phyloP scores from a whole-genome alignment of 2,329 filamentous ascomycete genomes.

The Nemania bipapillata region DNA sequence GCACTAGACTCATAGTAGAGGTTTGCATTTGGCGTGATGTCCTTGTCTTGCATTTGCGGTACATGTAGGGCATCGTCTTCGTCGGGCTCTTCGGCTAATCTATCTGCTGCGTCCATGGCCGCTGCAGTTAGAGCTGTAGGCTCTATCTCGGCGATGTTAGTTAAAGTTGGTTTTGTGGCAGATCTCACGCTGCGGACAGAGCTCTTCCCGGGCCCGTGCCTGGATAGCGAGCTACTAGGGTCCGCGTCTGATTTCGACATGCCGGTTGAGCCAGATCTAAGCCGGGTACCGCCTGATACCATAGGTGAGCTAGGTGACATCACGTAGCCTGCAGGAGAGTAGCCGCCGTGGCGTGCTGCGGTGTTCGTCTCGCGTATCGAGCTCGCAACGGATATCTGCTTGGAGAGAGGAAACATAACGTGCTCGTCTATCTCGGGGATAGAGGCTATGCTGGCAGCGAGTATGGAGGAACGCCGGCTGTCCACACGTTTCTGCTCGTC shows the following conservation, averaged over 20 bases:
- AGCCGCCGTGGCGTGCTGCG: conserved; percentile 73
- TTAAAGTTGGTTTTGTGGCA: conserved; percentile 61
- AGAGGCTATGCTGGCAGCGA: conserved; percentile 60
- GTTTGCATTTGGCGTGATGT: conserved; percentile 47
- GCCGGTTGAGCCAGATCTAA: conserved; percentile 65
- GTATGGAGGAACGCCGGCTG: conserved; percentile 71
- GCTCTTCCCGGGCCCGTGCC: conserved; percentile 66
- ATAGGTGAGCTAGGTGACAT: conserved; percentile 74
- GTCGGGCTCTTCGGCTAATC: conserved; percentile 50
- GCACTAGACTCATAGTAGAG: conserved; percentile 41
- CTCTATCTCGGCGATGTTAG: conserved; percentile 68
- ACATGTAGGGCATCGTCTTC: conserved; percentile 52
- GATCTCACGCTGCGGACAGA: conserved; percentile 64
- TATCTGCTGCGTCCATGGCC: conserved; percentile 67
- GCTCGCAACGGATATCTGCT: conserved; percentile 61
- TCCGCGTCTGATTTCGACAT: conserved; percentile 57
- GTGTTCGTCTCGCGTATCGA: conserved; percentile 78
- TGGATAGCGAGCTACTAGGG: conserved; percentile 57
- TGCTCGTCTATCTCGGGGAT: conserved; percentile 49
- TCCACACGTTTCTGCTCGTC: conserved; percentile 76
- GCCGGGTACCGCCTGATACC: conserved; percentile 59
- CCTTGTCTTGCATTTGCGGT: conserved; percentile 44
- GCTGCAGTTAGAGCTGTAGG: conserved; percentile 62
- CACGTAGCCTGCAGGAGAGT: conserved; percentile 74
- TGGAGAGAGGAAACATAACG: conserved; percentile 53